A percentile compares a stretch with the other conserved stretches of the same genome.
Conservation (phyloP, 2,329 filamentous ascomycete species). For the Akanthomyces lecanii region DNA sequence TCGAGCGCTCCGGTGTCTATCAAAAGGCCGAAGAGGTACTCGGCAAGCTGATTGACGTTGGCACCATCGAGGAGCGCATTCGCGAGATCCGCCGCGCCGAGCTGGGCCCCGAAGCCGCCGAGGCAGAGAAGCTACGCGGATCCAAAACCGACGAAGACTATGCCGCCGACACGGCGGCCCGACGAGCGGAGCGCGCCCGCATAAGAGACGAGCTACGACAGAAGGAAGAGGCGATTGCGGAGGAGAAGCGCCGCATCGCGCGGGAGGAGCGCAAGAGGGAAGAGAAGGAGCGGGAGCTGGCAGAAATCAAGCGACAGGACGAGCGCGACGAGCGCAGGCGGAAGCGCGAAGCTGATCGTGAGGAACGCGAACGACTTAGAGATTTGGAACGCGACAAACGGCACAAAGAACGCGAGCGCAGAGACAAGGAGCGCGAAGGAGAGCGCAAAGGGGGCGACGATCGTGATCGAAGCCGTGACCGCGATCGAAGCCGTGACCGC, state of each 20-base stretch:
- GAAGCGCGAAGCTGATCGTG: slow-evolving; percentile 50
- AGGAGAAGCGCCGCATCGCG: slow-evolving; percentile 56
- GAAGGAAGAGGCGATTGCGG: slow-evolving; percentile 57
- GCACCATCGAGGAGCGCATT: slow-evolving; percentile 64
- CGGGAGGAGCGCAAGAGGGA: slow-evolving; percentile 51
- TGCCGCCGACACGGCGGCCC: slow-evolving; percentile 59
- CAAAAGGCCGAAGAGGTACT: slow-evolving; percentile 65
- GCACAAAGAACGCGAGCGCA: slow-evolving; percentile 37
- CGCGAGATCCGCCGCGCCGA: slow-evolving; percentile 63
- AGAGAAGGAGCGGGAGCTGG: slow-evolving; percentile 46
- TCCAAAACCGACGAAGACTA: slow-evolving; percentile 72
- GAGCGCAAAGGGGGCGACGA: slow-evolving; percentile 23
- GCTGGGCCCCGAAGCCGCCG: slow-evolving; percentile 65
- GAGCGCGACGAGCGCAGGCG: slow-evolving; percentile 47
- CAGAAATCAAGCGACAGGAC: slow-evolving; percentile 46
- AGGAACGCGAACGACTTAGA: slow-evolving; percentile 49
- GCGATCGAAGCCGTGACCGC: slow-evolving; percentile 22
- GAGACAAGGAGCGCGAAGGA: slow-evolving; percentile 34
- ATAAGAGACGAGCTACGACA: slow-evolving; percentile 56
- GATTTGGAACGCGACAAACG: slow-evolving; percentile 38
- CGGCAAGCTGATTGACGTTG: slow-evolving; percentile 62
- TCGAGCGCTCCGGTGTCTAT: slow-evolving; percentile 73
- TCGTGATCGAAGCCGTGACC: slow-evolving; percentile 31
- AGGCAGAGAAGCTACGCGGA: slow-evolving; percentile 60
- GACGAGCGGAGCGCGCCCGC: slow-evolving; percentile 57